Evolutionary conservation across 805 yeast genomes (phyloP).

Genomic region (Monosporozyma unispora): DNA sequence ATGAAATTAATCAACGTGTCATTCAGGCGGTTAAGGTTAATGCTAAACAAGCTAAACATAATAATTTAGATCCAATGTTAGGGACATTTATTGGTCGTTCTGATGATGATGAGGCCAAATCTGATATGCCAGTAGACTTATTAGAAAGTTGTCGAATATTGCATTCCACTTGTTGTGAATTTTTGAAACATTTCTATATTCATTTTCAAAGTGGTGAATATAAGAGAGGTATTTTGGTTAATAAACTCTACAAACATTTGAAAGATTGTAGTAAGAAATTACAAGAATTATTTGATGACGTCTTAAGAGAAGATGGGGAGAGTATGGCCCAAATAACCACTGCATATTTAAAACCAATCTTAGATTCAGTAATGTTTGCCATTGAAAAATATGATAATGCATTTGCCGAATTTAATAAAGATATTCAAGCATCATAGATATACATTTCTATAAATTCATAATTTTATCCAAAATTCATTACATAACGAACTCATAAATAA

Average conservation of each 20-base stretch:
- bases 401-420: constrained; percentile 4
- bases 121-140: constrained; percentile 29
- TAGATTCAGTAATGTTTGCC: constrained; percentile 39
- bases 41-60: constrained; percentile 42
- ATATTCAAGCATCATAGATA: neutral
- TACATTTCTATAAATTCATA: neutral
- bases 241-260: constrained; percentile 40
- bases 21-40: constrained; percentile 42
- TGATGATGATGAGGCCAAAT: constrained; percentile 25
- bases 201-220: constrained; percentile 45
- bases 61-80: constrained; percentile 18
- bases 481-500: neutral
- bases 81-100: constrained; percentile 21
- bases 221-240: constrained; percentile 35
- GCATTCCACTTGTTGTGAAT: constrained; percentile 68
- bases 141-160: constrained; percentile 48
- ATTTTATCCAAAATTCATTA: neutral
- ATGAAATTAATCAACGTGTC: constrained; percentile 33
- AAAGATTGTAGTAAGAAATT: constrained; percentile 39
- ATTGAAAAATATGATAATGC: constrained; percentile 34
- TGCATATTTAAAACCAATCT: constrained; percentile 37
- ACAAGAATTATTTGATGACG: constrained; percentile 22
- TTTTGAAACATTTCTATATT: constrained; percentile 66
- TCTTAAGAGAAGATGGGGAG: constrained; percentile 25
- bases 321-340: constrained; percentile 21